These are phyloP conservation scores for Geotrichum klebahnii DNA, from an alignment of 1,139 yeast species.

Conservation along the genomic window DNA sequence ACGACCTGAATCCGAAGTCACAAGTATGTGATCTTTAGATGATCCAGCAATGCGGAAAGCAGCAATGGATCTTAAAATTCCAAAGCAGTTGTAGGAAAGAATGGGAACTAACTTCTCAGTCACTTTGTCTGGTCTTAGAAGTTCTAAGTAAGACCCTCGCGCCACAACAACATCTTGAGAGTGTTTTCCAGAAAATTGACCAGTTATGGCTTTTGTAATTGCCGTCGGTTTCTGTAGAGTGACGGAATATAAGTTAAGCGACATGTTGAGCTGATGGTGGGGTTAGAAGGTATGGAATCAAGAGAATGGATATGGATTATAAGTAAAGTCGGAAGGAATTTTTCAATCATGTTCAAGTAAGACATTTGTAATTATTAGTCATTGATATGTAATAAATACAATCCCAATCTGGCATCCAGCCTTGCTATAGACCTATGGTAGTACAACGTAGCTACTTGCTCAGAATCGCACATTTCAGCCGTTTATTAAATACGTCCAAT, in stretches of 20 bases:
- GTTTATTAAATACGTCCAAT: too few species aligned
- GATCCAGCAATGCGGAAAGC: constrained; percentile 53
- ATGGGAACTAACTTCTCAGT: constrained; percentile 53
- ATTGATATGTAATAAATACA: too few species aligned
- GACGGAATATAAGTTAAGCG: constrained; percentile 58
- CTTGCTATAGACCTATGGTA: too few species aligned
- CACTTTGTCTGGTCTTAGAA: constrained; percentile 51
- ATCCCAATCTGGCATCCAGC: too few species aligned
- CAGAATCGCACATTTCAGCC: too few species aligned
- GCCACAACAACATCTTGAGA: constrained; percentile 65
- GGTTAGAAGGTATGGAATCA: too few species aligned
- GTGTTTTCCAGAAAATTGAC: constrained; percentile 60
- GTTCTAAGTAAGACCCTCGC: constrained; percentile 51
- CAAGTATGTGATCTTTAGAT: constrained; percentile 54
- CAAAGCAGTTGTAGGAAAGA: constrained; percentile 51
- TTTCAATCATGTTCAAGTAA: neutral
- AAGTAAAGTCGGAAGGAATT: too few species aligned
- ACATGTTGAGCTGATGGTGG: too few species aligned
- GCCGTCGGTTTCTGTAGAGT: constrained; percentile 59
- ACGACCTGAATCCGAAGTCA: constrained; percentile 81
- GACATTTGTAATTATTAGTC: neutral
- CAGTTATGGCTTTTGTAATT: constrained; percentile 54
- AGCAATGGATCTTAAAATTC: constrained; percentile 53
- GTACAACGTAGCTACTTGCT: too few species aligned
- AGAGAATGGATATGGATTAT: too few species aligned